Base-by-base conservation (phyloP, 768 basidiomycete species). In the Pulveroboletus sp. region DNA sequence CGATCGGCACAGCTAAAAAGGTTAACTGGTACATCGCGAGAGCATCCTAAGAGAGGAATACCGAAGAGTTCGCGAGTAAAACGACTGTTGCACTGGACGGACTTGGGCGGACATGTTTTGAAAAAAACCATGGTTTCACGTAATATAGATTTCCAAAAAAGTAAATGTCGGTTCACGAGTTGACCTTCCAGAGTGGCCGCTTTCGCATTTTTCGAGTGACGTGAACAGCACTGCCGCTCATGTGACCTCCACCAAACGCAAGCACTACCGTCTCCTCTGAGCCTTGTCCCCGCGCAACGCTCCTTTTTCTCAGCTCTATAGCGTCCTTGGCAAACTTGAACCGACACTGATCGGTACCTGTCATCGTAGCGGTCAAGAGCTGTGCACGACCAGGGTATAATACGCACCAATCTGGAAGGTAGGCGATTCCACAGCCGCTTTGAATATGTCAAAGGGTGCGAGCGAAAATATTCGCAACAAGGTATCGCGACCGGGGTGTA, bases 321-420 rank as follows among this genome's bases (percentile, higher is more conserved):
- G 85, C 89, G 55, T 90, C 90, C 68, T 94, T 94, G 4, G 91
- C 90, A 69, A 94, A 94, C 61, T 86, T 87, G 73, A 94, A 97
- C 39, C 92, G 82, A 51, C 82, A 80, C 64, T 94, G 91, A 69
- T 90, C 88, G 49, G 87, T 80, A 19, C 85, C 87, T 87, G 66
- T 57, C 65, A 51, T 39, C 21, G 56, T 43, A 61, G 47, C 45
- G 44, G 51, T 48, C 53, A 61, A 47, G 24, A 23, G 29, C 23
- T 13, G 31, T 39, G 10, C 23, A 48, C n/a, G 29, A 38, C 48
- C 49, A 40, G 47, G 45, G 50, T 42, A 40, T 27, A 50, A 52
- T 51, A 64, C 75, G 49, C 53, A 89, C 90, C 90, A 52, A 92
- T 87, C 65, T 84, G 79, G 72, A 91, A 90, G 21, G 75, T 77